Percentiles rank a stretch among this genome's conserved stretches.
Conservation (phyloP, 495 filamentous ascomycete genomes). For the Hypoxylon rickii region DNA sequence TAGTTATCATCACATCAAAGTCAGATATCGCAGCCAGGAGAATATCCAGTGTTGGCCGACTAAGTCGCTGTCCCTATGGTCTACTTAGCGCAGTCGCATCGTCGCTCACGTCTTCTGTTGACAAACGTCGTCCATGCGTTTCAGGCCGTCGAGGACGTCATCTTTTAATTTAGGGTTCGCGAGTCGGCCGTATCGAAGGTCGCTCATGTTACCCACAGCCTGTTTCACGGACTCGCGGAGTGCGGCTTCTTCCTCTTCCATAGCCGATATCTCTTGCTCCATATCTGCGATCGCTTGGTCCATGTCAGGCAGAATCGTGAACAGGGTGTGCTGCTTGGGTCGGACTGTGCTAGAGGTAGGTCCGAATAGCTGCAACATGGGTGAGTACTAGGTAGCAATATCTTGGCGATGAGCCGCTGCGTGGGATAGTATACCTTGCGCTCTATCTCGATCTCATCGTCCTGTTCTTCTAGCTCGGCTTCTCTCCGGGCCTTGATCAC, state of each 20-base stretch:
- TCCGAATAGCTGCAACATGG: constrained; percentile 64
- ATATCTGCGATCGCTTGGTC: constrained; percentile 66
- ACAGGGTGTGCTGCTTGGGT: constrained; percentile 60
- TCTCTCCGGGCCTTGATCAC: constrained; percentile 60
- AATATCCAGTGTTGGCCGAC: too few species aligned
- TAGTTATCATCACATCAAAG: too few species aligned
- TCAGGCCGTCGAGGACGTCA: constrained; percentile 66
- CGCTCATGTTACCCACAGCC: constrained; percentile 74
- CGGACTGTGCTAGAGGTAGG: constrained; percentile 46
- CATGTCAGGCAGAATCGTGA: constrained; percentile 69
- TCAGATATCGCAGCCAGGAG: too few species aligned
- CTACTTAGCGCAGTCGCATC: constrained; percentile 19
- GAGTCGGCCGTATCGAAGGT: constrained; percentile 80
- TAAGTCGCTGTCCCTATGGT: too few species aligned
- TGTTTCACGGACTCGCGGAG: constrained; percentile 64
- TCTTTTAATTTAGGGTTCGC: constrained; percentile 61
- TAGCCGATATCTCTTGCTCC: constrained; percentile 64
- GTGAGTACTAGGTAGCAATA: constrained; percentile 1
- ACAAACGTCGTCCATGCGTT: constrained; percentile 66
- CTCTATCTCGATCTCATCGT: constrained; percentile 73
- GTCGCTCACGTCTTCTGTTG: constrained; percentile 47
- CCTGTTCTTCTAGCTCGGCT: constrained; percentile 58
- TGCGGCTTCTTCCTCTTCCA: constrained; percentile 66
- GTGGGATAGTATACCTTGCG: constrained; percentile 59
- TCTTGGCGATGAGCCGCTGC: not conserved